Evolutionary conservation across 208 protist genomes (phyloP).

Genomic region (Leishmania major): DNA sequence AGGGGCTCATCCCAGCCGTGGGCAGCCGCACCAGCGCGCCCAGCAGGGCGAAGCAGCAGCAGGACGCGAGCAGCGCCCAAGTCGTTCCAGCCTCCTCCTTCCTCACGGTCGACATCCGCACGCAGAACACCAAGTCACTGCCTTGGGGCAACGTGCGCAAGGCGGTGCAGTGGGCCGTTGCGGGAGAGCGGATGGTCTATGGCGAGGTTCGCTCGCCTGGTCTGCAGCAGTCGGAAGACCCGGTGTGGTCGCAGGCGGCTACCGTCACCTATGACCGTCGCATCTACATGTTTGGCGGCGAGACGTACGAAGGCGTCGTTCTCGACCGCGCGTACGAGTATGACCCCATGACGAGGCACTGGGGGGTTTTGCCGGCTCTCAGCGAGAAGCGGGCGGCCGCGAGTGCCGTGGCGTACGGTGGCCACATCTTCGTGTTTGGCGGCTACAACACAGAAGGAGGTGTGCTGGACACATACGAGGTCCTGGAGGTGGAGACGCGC

Average conservation of each 20-base stretch:
- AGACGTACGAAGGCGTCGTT: slow-evolving; percentile 48
- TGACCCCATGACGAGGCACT: slow-evolving; percentile 38
- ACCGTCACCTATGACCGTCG: slow-evolving; percentile 36
- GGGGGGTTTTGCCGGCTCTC: slow-evolving; percentile 36
- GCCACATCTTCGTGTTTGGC: slow-evolving; percentile 50
- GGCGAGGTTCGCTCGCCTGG: slow-evolving; percentile 40
- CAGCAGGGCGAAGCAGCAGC: slow-evolving; percentile 4
- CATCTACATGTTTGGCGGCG: slow-evolving; percentile 57
- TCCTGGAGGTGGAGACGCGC: slow-evolving; percentile 35
- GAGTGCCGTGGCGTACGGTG: slow-evolving; percentile 24
- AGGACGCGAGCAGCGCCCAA: slow-evolving; percentile 12
- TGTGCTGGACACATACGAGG: slow-evolving; percentile 53
- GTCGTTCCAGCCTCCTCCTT: slow-evolving; percentile 37
- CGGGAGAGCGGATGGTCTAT: slow-evolving; percentile 33
- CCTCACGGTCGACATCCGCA: slow-evolving; percentile 56
- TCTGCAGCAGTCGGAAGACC: slow-evolving; percentile 36
- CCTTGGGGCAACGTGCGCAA: slow-evolving; percentile 41
- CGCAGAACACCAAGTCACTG: slow-evolving; percentile 48
- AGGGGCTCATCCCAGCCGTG: background rate
- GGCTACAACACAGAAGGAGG: slow-evolving; percentile 40
- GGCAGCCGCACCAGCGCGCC: background rate
- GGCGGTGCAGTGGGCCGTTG: slow-evolving; percentile 37
- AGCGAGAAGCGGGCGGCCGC: slow-evolving; percentile 40
- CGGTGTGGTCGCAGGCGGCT: slow-evolving; percentile 43
- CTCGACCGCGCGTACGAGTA: slow-evolving; percentile 47